Percentiles rank a stretch among this genome's conserved stretches.
phyloP scores from a whole-genome alignment of 2,329 filamentous ascomycete genomes.

The Dactylellina cionopaga region DNA sequence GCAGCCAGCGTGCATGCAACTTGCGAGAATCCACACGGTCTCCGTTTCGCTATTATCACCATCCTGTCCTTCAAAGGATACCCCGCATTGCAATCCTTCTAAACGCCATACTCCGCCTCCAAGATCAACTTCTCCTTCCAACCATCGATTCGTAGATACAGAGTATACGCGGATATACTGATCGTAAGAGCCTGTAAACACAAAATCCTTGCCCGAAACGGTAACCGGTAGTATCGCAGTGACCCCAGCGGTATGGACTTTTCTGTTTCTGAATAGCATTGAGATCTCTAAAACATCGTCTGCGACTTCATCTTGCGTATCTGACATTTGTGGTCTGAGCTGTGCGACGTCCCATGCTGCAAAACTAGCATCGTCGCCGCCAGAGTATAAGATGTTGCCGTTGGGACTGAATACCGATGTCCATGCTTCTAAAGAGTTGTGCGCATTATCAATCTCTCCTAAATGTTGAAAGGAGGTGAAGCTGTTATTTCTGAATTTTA shows the following conservation, averaged over 20 bases:
- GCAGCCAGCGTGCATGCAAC: slow-evolving; percentile 91
- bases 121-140: slow-evolving; percentile 73
- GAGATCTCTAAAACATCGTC: not conserved
- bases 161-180: slow-evolving; percentile 78
- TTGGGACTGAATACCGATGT: slow-evolving; percentile 30
- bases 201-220: slow-evolving; percentile 10
- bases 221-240: slow-evolving; percentile 41
- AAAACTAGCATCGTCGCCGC: slow-evolving; percentile 46
- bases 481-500: slow-evolving; percentile 22
- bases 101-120: slow-evolving; percentile 88
- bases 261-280: slow-evolving; percentile 21
- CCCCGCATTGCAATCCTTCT: slow-evolving; percentile 61
- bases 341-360: slow-evolving; percentile 25
- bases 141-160: slow-evolving; percentile 60
- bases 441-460: slow-evolving; percentile 11
- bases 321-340: not conserved
- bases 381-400: slow-evolving; percentile 32
- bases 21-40: slow-evolving; percentile 72
- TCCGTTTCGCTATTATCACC: slow-evolving; percentile 3
- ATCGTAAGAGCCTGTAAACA: slow-evolving; percentile 92
- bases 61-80: not conserved
- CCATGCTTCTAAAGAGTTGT: slow-evolving; percentile 43
- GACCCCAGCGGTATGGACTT: slow-evolving; percentile 35
- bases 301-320: not conserved
- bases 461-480: slow-evolving; percentile 3